These are phyloP conservation scores for Tetracentron sinense DNA, from an alignment of 164 flowering plant species.

Conservation along the genomic window DNA sequence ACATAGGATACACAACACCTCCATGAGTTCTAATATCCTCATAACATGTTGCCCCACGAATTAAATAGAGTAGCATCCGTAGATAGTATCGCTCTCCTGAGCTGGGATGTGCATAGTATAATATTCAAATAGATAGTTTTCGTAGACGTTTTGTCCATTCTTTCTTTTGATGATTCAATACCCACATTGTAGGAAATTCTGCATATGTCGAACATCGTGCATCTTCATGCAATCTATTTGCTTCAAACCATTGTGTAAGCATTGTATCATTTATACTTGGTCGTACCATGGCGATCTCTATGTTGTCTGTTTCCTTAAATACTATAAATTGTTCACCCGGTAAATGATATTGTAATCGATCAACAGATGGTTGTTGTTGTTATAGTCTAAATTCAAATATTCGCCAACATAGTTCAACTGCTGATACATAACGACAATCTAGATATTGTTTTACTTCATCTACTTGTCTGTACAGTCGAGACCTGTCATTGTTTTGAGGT, in stretches of 20 bases:
- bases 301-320: background rate
- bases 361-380: background rate
- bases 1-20: background rate
- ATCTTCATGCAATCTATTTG: background rate
- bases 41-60: background rate
- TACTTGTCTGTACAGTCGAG: background rate
- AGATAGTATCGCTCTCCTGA: background rate
- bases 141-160: background rate
- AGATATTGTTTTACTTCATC: background rate
- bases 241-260: background rate
- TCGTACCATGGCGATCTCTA: background rate
- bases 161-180: background rate
- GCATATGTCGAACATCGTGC: background rate
- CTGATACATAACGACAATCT: background rate
- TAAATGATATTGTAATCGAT: background rate
- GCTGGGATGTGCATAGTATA: background rate
- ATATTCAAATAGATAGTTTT: background rate
- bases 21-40: background rate
- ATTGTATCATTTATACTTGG: background rate
- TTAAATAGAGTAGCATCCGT: background rate
- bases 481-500: background rate
- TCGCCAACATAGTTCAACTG: background rate
- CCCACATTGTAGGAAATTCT: background rate
- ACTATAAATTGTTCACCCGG: background rate
- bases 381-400: background rate